Evolutionary conservation across 2,329 filamentous ascomycete genomes (phyloP), one percentile per base, ranked within the genome.

Genomic region (Bipolaris cookei): DNA sequence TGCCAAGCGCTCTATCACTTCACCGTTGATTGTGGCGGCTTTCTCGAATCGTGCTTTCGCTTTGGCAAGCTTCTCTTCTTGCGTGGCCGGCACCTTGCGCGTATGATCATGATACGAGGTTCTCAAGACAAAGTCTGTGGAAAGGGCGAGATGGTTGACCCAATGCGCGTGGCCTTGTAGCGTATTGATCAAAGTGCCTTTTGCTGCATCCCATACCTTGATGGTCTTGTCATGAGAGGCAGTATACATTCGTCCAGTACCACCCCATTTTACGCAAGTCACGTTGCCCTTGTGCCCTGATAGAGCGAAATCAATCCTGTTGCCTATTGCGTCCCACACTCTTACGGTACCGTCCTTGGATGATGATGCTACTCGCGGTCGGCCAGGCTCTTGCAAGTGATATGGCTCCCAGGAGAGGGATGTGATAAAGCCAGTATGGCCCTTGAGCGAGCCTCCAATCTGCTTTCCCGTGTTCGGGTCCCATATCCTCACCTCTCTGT

Each of bases 141-240:
- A 97, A 4, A 99, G 83, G 0, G 95, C 92, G 20, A 99, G 84
- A 71, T 97, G 92, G 73, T 99, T 99, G 28, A 99, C 91, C 87
- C 94, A 96, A 74, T 98, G 95, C 0, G 90, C 91, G 73, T 99
- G 96, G 1, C 89, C 83, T 18, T 85, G 86, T 7, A 98, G 81
- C 0, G 89, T 93, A 74, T 95, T 90, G 51, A 92, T 81, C 20
- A 97, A 81, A 2, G 88, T 92, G 28, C 94, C 95, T 62, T 89
- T 88, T 37, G 84, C 83, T 0, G 90, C 86, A 69, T 95, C 88
- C 93, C 94, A 99, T 4, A 97, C 86, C 66, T 94, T 92, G 66
- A 98, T 86, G 1, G 89, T 94, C 81, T 96, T 96, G 80, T 97
- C 94, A 73, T 96, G 92, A 32, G 91, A 96, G 18, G 75, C 70